Evolutionary conservation across 2,329 filamentous ascomycete species (phyloP).

Genomic region (Achaetomium macrosporum): DNA sequence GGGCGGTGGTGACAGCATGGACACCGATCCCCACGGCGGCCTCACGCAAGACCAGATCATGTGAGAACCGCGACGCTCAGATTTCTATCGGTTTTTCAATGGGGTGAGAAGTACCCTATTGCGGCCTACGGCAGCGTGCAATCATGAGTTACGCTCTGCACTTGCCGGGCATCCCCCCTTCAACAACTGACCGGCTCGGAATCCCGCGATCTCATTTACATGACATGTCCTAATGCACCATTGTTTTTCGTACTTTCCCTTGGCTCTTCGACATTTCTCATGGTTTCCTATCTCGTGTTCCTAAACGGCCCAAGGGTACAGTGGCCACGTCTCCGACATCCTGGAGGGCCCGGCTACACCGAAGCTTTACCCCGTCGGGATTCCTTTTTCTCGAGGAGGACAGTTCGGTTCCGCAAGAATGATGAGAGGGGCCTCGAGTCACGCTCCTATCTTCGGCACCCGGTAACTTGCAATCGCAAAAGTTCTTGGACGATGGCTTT

Average conservation of each 20-base stretch:
- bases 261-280: conserved; percentile 1
- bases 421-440: conserved; percentile 10
- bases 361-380: not conserved
- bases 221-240: not conserved
- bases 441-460: conserved; percentile 11
- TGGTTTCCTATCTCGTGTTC: conserved; percentile 14
- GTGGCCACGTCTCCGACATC: not conserved
- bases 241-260: not conserved
- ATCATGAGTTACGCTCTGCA: not conserved
- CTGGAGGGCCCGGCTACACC: not conserved
- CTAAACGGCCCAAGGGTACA: conserved; percentile 10
- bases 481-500: conserved; percentile 17
- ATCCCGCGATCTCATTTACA: not conserved
- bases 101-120: not conserved
- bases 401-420: conserved; percentile 11
- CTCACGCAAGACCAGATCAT: conserved; percentile 98
- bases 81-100: not conserved
- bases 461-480: conserved; percentile 18
- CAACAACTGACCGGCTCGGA: not conserved
- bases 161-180: not conserved
- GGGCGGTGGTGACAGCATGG: conserved; percentile 66
- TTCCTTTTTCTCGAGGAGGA: conserved; percentile 19
- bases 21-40: conserved; percentile 67
- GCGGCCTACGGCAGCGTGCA: not conserved
- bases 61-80: conserved; percentile 41